Conservation (phyloP, 352 stramenopile genomes). For the Globisporangium paddicum region DNA sequence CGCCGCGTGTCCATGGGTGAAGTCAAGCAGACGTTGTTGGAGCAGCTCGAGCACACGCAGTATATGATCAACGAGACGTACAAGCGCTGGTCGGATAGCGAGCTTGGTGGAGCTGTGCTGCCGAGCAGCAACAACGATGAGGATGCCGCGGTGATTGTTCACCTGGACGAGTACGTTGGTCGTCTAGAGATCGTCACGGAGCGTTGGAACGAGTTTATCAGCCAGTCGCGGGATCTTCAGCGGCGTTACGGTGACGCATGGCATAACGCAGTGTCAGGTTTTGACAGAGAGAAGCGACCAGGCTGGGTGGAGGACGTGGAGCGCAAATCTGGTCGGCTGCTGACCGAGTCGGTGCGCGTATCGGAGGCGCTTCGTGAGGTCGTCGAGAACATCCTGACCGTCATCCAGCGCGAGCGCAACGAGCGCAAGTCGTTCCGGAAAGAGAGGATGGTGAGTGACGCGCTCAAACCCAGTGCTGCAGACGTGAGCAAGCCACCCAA, state of each 20-base stretch:
- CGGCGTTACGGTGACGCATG: constrained; percentile 42
- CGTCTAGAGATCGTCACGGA: constrained; percentile 51
- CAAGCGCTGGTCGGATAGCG: constrained; percentile 65
- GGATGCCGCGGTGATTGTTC: constrained; percentile 23
- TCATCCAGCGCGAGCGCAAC: constrained; percentile 37
- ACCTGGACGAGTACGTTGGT: constrained; percentile 55
- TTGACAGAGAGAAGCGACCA: constrained; percentile 30
- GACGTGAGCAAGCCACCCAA: background rate
- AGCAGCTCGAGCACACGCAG: constrained; percentile 74
- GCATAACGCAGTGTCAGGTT: constrained; percentile 20
- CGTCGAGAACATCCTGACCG: constrained; percentile 37
- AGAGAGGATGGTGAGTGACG: constrained; percentile 17
- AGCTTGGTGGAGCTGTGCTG: constrained; percentile 22
- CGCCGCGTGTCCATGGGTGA: constrained; percentile 49
- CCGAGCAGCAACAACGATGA: constrained; percentile 9
- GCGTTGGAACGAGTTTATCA: constrained; percentile 50
- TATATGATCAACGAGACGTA: constrained; percentile 74
- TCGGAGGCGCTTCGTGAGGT: constrained; percentile 51
- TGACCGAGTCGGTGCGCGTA: constrained; percentile 50
- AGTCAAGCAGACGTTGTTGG: constrained; percentile 67
- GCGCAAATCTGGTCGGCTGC: constrained; percentile 42
- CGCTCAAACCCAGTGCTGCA: constrained; percentile 1
- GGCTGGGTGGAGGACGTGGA: constrained; percentile 56
- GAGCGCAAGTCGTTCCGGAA: constrained; percentile 33
- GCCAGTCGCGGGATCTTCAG: constrained; percentile 49